Base-by-base conservation (phyloP, 169 alveolate genomes). In the Eimeria necatrix region DNA sequence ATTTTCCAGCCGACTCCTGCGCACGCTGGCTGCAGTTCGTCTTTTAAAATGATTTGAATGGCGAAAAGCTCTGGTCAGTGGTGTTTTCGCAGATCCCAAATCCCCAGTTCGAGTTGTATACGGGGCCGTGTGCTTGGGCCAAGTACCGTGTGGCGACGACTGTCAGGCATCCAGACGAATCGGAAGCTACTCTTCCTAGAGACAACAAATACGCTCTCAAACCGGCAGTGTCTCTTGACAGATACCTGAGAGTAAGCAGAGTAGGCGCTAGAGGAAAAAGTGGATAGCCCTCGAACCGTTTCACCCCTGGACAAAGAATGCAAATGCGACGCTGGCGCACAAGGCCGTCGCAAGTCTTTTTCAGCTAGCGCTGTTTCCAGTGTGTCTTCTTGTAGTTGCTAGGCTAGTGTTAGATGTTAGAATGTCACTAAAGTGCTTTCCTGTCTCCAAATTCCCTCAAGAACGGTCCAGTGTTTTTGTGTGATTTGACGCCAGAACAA, bases 101-200 rank as follows among this genome's bases (percentile, higher is more conserved):
- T 73, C 97, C 97, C 48, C 95, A 96, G 12, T 95, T 90, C 56
- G 97, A 95, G 91, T 71, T 95, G 71, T 96, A 95, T 81, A 89
- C 96, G 24, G 97, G 97, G 24, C 97, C 97, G 8, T 97, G 96
- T 46, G 95, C 97, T 24, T 96, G 97, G 97, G 95, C 97, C 22
- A 96, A 96, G 91, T 96, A 96, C 92, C 91, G 94, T n/a, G 64
- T 96, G 46, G 94, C 95, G 26, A 91, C 96, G 51, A 94, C 97
- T 2, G 94, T 95, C 64, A 56, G 93, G 48, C 96, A 96, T n/a
- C 94, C 94, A 22, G 95, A 95, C 16, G 97, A 96, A 22, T 64
- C 91, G 60, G 97, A 96, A 71, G 96, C 96, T 16, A 90, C 96
- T 60, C 96, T 96, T 26, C 97, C 97, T 8, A 80, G 97, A 49